Conservation (phyloP, 2,329 filamentous ascomycete genomes). For the Aureobasidium leucospermi region DNA sequence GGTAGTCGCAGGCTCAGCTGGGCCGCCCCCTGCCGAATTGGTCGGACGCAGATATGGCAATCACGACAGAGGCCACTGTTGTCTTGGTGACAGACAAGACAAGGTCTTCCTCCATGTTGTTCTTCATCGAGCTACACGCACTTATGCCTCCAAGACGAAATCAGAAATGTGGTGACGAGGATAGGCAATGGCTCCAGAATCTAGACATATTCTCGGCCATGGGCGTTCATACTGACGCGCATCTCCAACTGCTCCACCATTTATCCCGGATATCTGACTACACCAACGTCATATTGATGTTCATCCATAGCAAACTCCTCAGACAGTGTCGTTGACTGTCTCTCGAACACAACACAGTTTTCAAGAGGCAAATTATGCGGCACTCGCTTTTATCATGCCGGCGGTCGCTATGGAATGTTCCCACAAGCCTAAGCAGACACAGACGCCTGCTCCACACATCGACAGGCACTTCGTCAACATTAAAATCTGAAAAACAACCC, state of each 20-base stretch:
- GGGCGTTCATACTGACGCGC: slow-evolving; percentile 1
- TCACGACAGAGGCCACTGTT: no score
- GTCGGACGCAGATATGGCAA: background rate
- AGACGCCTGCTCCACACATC: background rate
- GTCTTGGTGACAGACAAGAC: no score
- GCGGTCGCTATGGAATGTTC: background rate
- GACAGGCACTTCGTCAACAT: background rate
- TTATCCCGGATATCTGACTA: background rate
- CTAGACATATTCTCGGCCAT: no score
- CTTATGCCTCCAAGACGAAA: no score
- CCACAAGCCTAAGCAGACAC: background rate
- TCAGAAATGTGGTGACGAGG: background rate
- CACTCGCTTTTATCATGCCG: background rate
- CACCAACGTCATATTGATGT: background rate
- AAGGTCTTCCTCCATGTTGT: no score
- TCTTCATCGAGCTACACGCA: no score
- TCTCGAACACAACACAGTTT: background rate
- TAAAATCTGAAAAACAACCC: background rate
- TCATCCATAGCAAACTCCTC: background rate
- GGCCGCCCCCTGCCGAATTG: background rate
- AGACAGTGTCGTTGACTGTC: no score
- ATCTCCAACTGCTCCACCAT: background rate
- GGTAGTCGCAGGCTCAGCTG: background rate
- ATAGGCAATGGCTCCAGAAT: no score
- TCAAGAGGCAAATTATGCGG: background rate